phyloP scores from a whole-genome alignment of 73 alveolate genomes.

The Strombidium stylifer region DNA sequence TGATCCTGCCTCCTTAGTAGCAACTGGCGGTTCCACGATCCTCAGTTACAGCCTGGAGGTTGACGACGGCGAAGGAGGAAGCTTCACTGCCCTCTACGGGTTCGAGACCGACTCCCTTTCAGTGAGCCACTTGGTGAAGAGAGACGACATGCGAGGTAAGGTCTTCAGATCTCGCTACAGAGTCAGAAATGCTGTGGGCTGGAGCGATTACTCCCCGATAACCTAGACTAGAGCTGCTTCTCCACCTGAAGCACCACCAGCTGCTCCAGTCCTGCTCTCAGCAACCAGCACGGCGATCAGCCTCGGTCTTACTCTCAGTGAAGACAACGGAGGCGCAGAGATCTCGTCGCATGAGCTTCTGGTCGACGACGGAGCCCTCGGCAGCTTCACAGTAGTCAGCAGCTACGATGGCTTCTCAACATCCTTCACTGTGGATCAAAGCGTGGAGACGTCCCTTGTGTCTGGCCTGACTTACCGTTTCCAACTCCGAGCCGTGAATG shows the following conservation, averaged over 20 bases:
- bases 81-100: slow-evolving; percentile 25
- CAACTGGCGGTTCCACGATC: slow-evolving; percentile 20
- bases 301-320: slow-evolving; percentile 19
- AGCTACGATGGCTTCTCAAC: neutral
- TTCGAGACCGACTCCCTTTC: slow-evolving; percentile 9
- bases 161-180: slow-evolving; percentile 42
- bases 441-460: neutral
- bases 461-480: slow-evolving; percentile 40
- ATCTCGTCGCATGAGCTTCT: slow-evolving; percentile 15
- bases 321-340: slow-evolving; percentile 42
- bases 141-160: slow-evolving; percentile 17
- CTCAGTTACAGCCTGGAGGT: slow-evolving; percentile 19
- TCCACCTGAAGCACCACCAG: slow-evolving; percentile 41
- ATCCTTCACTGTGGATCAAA: neutral
- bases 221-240: slow-evolving; percentile 50
- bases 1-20: no score
- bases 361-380: slow-evolving; percentile 50
- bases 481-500: slow-evolving; percentile 29
- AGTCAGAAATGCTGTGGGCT: slow-evolving; percentile 25
- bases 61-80: slow-evolving; percentile 47
- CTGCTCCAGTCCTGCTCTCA: slow-evolving; percentile 11
- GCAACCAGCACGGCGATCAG: slow-evolving; percentile 28
- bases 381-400: neutral
- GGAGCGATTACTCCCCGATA: slow-evolving; percentile 42
- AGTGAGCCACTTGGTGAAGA: slow-evolving; percentile 6